A percentile compares a stretch with the other conserved stretches of the same genome.
phyloP scores from a whole-genome alignment of 2,329 filamentous ascomycete genomes.

The Raffaelea arxii region DNA sequence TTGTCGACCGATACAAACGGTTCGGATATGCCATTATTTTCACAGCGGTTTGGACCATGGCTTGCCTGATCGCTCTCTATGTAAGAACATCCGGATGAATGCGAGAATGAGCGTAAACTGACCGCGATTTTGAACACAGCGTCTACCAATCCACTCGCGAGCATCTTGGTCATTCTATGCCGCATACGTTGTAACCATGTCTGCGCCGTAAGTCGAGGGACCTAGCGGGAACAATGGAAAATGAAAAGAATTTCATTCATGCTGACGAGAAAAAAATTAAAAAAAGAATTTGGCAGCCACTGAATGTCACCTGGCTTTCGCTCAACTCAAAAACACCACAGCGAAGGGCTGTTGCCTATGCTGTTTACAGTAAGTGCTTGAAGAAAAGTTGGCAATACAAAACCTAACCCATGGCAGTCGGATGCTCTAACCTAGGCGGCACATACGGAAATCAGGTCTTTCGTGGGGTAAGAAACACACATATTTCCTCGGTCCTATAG shows the following conservation, averaged over 20 bases:
- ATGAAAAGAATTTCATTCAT: background rate
- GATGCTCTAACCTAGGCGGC: background rate
- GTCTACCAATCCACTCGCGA: background rate
- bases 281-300: background rate
- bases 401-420: background rate
- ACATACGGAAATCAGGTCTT: background rate
- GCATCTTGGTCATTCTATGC: background rate
- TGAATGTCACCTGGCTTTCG: background rate
- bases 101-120: background rate
- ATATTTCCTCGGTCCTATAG: no score
- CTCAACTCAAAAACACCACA: background rate
- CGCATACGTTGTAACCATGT: background rate
- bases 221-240: background rate
- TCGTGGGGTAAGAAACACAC: background rate
- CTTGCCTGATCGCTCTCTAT: background rate
- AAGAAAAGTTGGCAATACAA: background rate
- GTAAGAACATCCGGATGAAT: background rate
- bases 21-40: background rate
- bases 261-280: background rate
- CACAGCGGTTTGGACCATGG: background rate
- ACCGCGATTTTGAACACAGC: background rate
- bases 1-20: background rate
- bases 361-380: background rate
- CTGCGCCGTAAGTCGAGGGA: background rate
- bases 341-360: background rate